These are phyloP conservation scores for Leccinum boreale DNA, from an alignment of 768 basidiomycete species.

Conservation along the genomic window DNA sequence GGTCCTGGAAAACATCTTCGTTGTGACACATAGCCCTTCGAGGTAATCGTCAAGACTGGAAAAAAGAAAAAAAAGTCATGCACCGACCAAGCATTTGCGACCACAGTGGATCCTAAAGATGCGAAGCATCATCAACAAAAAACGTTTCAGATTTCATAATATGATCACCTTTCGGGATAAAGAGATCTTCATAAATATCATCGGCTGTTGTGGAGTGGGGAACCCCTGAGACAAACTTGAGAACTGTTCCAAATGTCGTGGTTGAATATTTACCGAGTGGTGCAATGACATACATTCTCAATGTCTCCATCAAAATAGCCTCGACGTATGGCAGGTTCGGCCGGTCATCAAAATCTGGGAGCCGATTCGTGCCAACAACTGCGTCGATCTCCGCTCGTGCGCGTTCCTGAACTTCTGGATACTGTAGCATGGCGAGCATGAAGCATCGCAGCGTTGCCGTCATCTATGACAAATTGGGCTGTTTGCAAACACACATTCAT, in stretches of 20 bases:
- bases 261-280: slow-evolving; percentile 21
- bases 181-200: slow-evolving; percentile 17
- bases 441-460: slow-evolving; percentile 20
- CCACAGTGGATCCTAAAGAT: slow-evolving; percentile 14
- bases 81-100: slow-evolving; percentile 22
- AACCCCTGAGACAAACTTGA: slow-evolving; percentile 7
- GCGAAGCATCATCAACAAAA: neutral
- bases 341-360: slow-evolving; percentile 28
- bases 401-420: slow-evolving; percentile 30
- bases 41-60: neutral
- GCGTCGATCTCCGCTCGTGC: slow-evolving; percentile 31
- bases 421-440: slow-evolving; percentile 30
- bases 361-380: slow-evolving; percentile 27
- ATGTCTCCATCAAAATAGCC: slow-evolving; percentile 29
- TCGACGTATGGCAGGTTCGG: slow-evolving; percentile 28
- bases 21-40: slow-evolving; percentile 19
- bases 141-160: neutral
- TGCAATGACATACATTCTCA: slow-evolving; percentile 27
- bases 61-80: neutral
- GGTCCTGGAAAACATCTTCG: slow-evolving; percentile 15
- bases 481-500: neutral
- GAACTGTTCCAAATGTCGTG: slow-evolving; percentile 1
- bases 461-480: slow-evolving; percentile 2
- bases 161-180: slow-evolving; percentile 23
- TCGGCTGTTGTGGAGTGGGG: slow-evolving; percentile 19